Conservation (phyloP, 2,329 filamentous ascomycete species). For the Fragosphaeria purpurea region DNA sequence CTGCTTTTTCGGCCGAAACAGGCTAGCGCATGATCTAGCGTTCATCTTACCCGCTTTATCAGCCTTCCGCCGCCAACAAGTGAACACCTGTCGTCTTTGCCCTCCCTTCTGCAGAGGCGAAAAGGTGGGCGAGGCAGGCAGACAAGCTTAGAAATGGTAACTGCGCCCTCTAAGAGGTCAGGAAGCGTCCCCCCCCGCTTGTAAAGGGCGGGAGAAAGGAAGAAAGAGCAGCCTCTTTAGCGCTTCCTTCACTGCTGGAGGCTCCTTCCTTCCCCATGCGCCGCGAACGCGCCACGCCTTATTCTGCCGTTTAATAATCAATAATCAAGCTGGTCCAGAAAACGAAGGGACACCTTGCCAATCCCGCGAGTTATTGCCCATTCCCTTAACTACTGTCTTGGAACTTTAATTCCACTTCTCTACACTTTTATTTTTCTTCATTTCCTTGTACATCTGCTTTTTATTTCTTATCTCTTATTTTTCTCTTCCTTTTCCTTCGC, state of each 20-base stretch:
- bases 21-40: neutral
- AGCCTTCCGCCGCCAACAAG: slow-evolving; percentile 7
- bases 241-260: neutral
- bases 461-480: neutral
- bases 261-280: neutral
- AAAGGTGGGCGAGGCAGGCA: neutral
- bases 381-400: too few species aligned
- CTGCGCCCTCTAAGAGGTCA: too few species aligned
- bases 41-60: slow-evolving; percentile 8
- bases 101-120: neutral
- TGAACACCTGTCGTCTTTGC: slow-evolving; percentile 15
- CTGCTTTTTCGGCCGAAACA: neutral
- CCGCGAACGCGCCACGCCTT: too few species aligned
- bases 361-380: neutral
- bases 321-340: too few species aligned
- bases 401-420: neutral
- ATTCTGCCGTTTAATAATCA: too few species aligned
- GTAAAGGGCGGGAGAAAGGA: too few species aligned
- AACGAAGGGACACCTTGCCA: slow-evolving; percentile 9
- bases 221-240: neutral
- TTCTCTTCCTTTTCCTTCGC: neutral
- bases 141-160: slow-evolving; percentile 8
- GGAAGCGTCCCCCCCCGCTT: too few species aligned
- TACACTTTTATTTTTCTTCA: neutral
- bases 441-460: neutral